Evolutionary conservation across 805 yeast genomes (phyloP), one percentile per base, ranked within the genome.

Genomic region (Teunomyces barrocoloradensis): DNA sequence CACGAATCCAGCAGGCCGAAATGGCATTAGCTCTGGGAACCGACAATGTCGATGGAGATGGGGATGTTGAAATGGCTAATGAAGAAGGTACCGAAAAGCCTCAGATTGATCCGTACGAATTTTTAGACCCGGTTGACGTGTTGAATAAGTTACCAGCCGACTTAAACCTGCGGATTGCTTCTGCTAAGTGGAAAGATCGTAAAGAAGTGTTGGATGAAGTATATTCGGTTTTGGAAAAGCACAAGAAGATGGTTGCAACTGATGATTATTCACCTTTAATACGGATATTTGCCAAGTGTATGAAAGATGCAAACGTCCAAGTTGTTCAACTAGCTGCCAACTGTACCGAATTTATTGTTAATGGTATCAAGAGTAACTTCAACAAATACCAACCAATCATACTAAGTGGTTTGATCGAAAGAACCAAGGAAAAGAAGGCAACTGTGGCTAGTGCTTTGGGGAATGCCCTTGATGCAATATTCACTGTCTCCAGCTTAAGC

Each of bases 101-200:
- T 1, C 49, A 39, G 1, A 53, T 82, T 18, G 95, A 87, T 59
- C 85, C 96, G 0, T 85, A 77, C 60, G 90, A 86, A 49, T 60
- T 87, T 53, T 74, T 84, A 40, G 87, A 82, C 11, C 85, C 92
- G 0, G 85, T 82, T 5, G 84, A 83, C 23, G 82, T 91, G 0
- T 61, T 87, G 28, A 65, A 79, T 15, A 80, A 81, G 52, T 56
- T 91, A 1, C 96, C 97, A 0, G 57, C 68, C 2, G 84, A 84
- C 55, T 78, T 89, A 47, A 57, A 74, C 25, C 59, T 72, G 1
- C 71, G 81, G 53, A 67, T 89, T 28, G 62, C 73, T 1, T 83
- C 91, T 1, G 51, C 82, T 0, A 84, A 85, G 58, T 94, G 99
- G 99, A 89, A 90, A 60, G 97, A 91, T 44, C 77, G 99, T 52